Evolutionary conservation across 441 rosid genomes (phyloP).

Genomic region (Euphorbia celastroides): DNA sequence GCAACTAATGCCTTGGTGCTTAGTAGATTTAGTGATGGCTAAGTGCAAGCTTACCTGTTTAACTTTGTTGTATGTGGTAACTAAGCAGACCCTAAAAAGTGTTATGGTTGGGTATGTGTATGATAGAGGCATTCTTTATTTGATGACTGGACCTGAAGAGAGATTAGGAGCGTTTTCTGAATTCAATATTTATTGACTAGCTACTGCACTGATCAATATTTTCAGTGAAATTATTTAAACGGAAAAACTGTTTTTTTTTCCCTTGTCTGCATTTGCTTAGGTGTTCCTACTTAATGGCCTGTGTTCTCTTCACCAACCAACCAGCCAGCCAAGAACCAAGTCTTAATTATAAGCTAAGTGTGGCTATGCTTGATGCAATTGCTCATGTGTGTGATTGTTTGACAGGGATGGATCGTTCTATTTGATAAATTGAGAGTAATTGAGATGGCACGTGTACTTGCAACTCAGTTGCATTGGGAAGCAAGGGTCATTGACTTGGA

Average conservation of each 20-base stretch:
- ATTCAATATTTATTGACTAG: background rate
- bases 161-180: background rate
- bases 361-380: slow-evolving; percentile 1
- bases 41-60: background rate
- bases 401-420: slow-evolving; percentile 89
- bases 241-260: background rate
- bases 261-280: background rate
- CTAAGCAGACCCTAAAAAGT: background rate
- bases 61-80: background rate
- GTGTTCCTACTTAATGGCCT: background rate
- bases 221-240: background rate
- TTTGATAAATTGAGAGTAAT: slow-evolving; percentile 68
- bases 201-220: background rate
- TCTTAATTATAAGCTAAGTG: too few species aligned
- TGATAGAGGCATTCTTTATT: background rate
- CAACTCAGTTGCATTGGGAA: slow-evolving; percentile 86
- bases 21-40: background rate
- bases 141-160: background rate
- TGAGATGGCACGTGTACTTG: slow-evolving; percentile 75
- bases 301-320: background rate
- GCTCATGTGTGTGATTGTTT: slow-evolving; percentile 11
- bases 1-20: background rate
- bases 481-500: slow-evolving; percentile 92
- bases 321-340: too few species aligned
- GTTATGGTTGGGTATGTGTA: background rate